Conservation (phyloP, 805 yeast genomes). For the Monosporozyma yasuniensis region DNA sequence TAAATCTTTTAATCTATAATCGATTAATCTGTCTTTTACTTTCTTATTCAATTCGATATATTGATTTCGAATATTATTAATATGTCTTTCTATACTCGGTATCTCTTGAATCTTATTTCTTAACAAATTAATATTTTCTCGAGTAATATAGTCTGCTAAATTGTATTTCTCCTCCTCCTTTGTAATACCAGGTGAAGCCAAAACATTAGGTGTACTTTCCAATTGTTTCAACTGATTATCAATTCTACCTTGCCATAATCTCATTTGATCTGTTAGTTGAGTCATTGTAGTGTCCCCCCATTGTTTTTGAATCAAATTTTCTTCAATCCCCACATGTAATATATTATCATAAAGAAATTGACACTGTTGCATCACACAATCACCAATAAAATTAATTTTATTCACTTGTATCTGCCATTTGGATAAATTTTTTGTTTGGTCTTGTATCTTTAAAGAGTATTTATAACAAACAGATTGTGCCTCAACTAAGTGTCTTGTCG, state of each 20-base stretch:
- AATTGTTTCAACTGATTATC: slow-evolving; percentile 28
- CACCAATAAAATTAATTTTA: slow-evolving; percentile 36
- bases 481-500: slow-evolving; percentile 38
- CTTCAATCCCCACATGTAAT: slow-evolving; percentile 26
- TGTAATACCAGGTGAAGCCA: slow-evolving; percentile 8
- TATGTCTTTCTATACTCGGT: slow-evolving; percentile 23
- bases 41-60: slow-evolving; percentile 26
- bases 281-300: slow-evolving; percentile 17
- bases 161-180: slow-evolving; percentile 13
- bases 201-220: slow-evolving; percentile 31
- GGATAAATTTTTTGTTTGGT: slow-evolving; percentile 25
- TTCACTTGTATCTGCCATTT: slow-evolving; percentile 36
- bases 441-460: slow-evolving; percentile 27
- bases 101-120: slow-evolving; percentile 28
- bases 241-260: slow-evolving; percentile 29
- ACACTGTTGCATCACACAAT: slow-evolving; percentile 41
- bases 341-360: slow-evolving; percentile 31
- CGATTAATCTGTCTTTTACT: slow-evolving; percentile 18
- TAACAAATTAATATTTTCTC: slow-evolving; percentile 26
- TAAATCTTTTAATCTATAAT: slow-evolving; percentile 6
- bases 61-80: slow-evolving; percentile 25
- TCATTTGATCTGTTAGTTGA: slow-evolving; percentile 17
- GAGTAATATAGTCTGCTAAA: slow-evolving; percentile 43
- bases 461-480: slow-evolving; percentile 46
- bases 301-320: slow-evolving; percentile 19